Conservation (phyloP, 2,329 filamentous ascomycete species). For the Aspergillus floridensis region DNA sequence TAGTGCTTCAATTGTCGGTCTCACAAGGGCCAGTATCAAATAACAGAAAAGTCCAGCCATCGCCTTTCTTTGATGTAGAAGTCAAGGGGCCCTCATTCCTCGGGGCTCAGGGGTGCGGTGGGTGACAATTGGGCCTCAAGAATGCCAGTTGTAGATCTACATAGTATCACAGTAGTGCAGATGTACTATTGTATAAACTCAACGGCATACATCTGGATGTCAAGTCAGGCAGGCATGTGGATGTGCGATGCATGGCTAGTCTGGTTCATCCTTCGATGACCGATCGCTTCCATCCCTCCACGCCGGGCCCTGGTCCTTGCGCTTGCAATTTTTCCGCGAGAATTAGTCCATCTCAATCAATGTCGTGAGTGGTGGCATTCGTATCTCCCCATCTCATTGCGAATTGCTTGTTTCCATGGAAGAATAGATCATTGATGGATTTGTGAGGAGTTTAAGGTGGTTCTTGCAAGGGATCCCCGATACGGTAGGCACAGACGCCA, state of each 20-base stretch:
- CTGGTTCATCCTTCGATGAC: not conserved
- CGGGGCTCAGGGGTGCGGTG: not conserved
- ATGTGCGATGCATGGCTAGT: constrained; percentile 1
- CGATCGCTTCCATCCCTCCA: not conserved
- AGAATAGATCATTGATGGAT: not conserved
- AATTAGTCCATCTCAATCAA: not conserved
- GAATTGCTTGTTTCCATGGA: not conserved
- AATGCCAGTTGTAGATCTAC: constrained; percentile 3
- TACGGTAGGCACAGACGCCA: constrained; percentile 12
- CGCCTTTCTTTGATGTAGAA: not conserved
- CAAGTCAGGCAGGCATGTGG: constrained; percentile 3
- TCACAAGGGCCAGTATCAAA: too few species aligned
- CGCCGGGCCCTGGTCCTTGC: not conserved
- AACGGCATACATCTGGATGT: not conserved
- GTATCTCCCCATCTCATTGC: not conserved
- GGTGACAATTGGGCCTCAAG: constrained; percentile 1
- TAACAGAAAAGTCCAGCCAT: too few species aligned
- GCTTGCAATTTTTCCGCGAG: not conserved
- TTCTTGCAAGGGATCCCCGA: not conserved
- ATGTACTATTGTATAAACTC: not conserved
- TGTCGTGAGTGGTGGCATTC: not conserved
- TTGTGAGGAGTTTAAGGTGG: not conserved
- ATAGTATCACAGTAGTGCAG: not conserved
- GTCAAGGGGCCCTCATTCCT: not conserved
- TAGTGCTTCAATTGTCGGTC: not conserved